Conservation (phyloP, 768 basidiomycete species). For the Tubosaeta brunneosetosa region DNA sequence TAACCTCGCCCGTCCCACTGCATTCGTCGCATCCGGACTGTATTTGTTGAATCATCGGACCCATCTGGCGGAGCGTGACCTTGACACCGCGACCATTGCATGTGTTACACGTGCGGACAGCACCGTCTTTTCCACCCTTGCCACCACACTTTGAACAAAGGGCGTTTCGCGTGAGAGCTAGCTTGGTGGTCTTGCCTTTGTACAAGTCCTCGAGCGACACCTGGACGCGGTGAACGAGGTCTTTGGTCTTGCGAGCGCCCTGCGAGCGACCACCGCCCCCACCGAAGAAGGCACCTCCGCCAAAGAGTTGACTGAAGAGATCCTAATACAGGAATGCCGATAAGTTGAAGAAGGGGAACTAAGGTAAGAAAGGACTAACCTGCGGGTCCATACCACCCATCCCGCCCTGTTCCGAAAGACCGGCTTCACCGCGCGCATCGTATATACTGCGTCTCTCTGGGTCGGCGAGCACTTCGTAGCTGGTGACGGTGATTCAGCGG, state of each 20-base stretch:
- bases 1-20: constrained; percentile 88
- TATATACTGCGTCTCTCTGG: constrained; percentile 76
- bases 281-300: constrained; percentile 76
- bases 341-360: neutral
- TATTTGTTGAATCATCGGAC: constrained; percentile 99
- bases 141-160: constrained; percentile 93
- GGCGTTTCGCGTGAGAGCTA: constrained; percentile 91
- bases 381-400: constrained; percentile 98
- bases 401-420: constrained; percentile 77
- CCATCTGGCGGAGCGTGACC: constrained; percentile 92
- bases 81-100: constrained; percentile 92
- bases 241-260: constrained; percentile 91
- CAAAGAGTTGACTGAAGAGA: constrained; percentile 95
- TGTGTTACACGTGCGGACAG: constrained; percentile 69
- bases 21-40: constrained; percentile 95
- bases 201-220: constrained; percentile 98
- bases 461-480: constrained; percentile 93
- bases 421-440: constrained; percentile 90
- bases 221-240: constrained; percentile 93
- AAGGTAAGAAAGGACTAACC: constrained; percentile 38
- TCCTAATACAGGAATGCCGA: constrained; percentile 47
- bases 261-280: constrained; percentile 56
- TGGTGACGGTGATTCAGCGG: constrained; percentile 28
- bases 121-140: constrained; percentile 96
- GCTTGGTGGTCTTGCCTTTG: constrained; percentile 98